phyloP scores from a whole-genome alignment of 768 basidiomycete genomes.

The Goffeauzyma gilvescens region DNA sequence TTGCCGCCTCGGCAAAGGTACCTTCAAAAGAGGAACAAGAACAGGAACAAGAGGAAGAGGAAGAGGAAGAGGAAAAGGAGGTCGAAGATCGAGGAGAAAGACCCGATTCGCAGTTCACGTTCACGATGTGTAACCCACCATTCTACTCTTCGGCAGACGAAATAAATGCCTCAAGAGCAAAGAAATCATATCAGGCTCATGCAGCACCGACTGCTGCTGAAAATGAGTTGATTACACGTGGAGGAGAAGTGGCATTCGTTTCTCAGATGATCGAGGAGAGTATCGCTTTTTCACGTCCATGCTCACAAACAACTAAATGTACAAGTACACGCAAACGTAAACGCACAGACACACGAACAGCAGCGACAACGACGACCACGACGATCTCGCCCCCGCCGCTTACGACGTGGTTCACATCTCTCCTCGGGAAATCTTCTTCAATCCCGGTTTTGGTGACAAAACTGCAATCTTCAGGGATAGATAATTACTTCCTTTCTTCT shows the following conservation, averaged over 20 bases:
- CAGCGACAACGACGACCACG: no score
- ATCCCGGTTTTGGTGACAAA: slow-evolving; percentile 43
- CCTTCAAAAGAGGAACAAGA: no score
- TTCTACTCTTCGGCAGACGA: slow-evolving; percentile 70
- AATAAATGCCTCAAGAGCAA: slow-evolving; percentile 40
- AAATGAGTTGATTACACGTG: slow-evolving; percentile 71
- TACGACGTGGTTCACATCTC: slow-evolving; percentile 88
- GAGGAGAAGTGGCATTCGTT: slow-evolving; percentile 71
- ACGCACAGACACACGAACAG: no score
- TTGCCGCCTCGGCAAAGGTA: no score
- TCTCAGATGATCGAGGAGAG: slow-evolving; percentile 60
- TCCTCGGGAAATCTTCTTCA: slow-evolving; percentile 73
- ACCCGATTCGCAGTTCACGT: slow-evolving; percentile 39
- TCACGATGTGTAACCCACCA: slow-evolving; percentile 91
- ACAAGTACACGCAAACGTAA: no score
- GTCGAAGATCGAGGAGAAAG: no score
- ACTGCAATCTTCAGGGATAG: slow-evolving; percentile 45
- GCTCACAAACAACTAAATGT: neutral
- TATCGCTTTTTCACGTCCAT: neutral
- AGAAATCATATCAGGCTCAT: slow-evolving; percentile 49
- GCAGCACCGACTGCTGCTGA: slow-evolving; percentile 76
- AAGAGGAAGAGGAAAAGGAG: no score
- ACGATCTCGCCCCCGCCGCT: no score
- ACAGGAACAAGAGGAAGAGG: no score
- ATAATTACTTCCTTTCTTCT: slow-evolving; percentile 69